Evolutionary conservation across 768 basidiomycete genomes (phyloP).

Genomic region (Trametes maxima): DNA sequence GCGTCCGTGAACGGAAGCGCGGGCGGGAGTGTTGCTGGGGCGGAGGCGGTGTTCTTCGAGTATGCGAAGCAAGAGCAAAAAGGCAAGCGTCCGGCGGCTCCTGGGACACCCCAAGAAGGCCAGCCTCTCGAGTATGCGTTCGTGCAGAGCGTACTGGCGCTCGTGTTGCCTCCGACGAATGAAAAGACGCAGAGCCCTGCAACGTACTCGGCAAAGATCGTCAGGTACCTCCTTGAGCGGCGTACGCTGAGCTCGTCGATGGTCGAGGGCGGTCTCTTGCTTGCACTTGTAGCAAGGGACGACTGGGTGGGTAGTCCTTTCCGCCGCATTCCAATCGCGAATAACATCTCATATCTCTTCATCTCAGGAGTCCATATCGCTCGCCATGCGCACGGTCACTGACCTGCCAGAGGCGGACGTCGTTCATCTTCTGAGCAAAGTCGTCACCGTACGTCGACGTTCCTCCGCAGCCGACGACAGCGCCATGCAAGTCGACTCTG

Average conservation of each 20-base stretch:
- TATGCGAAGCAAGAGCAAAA: slow-evolving; percentile 49
- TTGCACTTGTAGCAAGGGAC: slow-evolving; percentile 49
- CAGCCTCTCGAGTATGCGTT: slow-evolving; percentile 47
- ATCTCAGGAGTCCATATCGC: slow-evolving; percentile 41
- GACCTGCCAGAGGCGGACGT: slow-evolving; percentile 72
- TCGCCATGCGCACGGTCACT: slow-evolving; percentile 54
- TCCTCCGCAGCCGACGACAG: slow-evolving; percentile 20
- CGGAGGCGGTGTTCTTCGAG: slow-evolving; percentile 60
- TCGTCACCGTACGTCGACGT: slow-evolving; percentile 43
- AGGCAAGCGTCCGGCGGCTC: background rate
- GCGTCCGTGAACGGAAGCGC: slow-evolving; percentile 48
- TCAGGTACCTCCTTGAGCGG: slow-evolving; percentile 58
- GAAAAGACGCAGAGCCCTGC: slow-evolving; percentile 25
- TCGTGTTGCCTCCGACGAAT: slow-evolving; percentile 44
- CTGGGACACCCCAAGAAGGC: background rate
- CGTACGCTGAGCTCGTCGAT: slow-evolving; percentile 60
- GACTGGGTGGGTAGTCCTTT: slow-evolving; percentile 63
- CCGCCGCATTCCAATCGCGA: background rate
- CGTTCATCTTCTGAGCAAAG: slow-evolving; percentile 50
- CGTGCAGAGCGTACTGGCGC: slow-evolving; percentile 59
- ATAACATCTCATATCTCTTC: background rate
- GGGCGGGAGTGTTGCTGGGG: slow-evolving; percentile 34
- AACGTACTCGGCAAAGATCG: slow-evolving; percentile 58
- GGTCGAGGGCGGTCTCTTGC: slow-evolving; percentile 61
- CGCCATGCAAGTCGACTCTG: slow-evolving; percentile 42